phyloP scores from a whole-genome alignment of 2,329 filamentous ascomycete genomes.

The Macrophomina pseudophaseolina region DNA sequence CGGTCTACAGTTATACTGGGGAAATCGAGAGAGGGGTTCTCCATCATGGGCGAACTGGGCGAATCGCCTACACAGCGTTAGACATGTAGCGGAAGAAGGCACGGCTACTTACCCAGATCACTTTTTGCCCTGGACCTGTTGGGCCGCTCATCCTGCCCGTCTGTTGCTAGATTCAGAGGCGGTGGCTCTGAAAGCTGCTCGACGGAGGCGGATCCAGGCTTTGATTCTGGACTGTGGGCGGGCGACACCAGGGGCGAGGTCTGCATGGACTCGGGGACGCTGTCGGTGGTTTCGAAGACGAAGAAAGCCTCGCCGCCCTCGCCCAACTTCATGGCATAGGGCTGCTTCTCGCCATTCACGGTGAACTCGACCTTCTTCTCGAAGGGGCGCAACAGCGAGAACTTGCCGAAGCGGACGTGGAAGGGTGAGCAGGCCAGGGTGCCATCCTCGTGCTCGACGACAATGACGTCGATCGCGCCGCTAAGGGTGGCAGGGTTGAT shows the following conservation, averaged over 20 bases:
- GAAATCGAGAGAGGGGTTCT: constrained; percentile 40
- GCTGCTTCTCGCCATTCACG: constrained; percentile 89
- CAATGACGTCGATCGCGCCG: constrained; percentile 98
- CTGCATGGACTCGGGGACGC: constrained; percentile 90
- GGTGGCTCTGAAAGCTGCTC: constrained; percentile 70
- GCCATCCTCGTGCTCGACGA: constrained; percentile 95
- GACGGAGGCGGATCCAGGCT: constrained; percentile 53
- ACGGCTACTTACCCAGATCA: constrained; percentile 50
- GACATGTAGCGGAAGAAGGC: constrained; percentile 25
- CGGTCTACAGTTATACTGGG: constrained; percentile 54
- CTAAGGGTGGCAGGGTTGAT: constrained; percentile 98
- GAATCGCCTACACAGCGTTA: constrained; percentile 23
- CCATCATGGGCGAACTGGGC: constrained; percentile 32
- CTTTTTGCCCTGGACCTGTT: constrained; percentile 48
- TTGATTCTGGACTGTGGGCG: constrained; percentile 75
- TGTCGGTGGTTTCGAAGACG: constrained; percentile 92
- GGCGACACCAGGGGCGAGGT: constrained; percentile 94
- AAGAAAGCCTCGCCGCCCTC: constrained; percentile 99
- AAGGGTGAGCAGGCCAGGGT: constrained; percentile 91
- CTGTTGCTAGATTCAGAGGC: constrained; percentile 67
- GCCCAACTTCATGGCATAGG: constrained; percentile 97
- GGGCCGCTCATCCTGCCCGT: constrained; percentile 28
- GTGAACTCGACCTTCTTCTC: constrained; percentile 99
- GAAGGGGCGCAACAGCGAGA: constrained; percentile 89
- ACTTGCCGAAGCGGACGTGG: constrained; percentile 98